Conservation (phyloP, 2,329 filamentous ascomycete genomes). For the Botrytis fabae region DNA sequence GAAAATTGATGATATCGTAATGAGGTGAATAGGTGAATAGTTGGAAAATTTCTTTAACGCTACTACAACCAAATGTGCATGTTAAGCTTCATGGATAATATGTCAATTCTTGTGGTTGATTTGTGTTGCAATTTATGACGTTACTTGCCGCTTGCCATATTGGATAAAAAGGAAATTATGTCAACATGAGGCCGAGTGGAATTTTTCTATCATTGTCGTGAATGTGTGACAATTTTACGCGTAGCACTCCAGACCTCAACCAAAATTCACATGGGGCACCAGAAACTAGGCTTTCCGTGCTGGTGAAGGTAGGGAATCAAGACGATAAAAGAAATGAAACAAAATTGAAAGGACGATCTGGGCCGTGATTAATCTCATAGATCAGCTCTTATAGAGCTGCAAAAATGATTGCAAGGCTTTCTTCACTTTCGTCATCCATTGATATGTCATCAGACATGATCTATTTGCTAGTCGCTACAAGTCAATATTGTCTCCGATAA, state of each 20-base stretch:
- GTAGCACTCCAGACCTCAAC: accelerated
- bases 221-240: background rate
- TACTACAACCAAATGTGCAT: background rate
- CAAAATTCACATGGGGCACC: accelerated
- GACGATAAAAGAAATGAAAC: background rate
- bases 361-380: background rate
- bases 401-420: background rate
- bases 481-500: background rate
- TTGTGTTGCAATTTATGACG: accelerated
- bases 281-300: background rate
- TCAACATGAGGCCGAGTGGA: background rate
- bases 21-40: background rate
- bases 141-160: background rate
- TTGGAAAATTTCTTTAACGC: background rate
- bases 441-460: background rate
- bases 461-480: background rate
- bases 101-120: background rate
- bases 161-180: background rate
- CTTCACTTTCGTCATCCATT: background rate
- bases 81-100: accelerated
- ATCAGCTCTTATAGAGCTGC: background rate
- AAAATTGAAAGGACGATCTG: background rate
- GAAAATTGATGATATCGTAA: background rate
- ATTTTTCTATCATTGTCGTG: background rate
- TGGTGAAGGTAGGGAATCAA: background rate